Percentiles rank a stretch among this genome's conserved stretches.
Conservation (phyloP, 306 rosid species). For the Sphenostylis stenocarpa region DNA sequence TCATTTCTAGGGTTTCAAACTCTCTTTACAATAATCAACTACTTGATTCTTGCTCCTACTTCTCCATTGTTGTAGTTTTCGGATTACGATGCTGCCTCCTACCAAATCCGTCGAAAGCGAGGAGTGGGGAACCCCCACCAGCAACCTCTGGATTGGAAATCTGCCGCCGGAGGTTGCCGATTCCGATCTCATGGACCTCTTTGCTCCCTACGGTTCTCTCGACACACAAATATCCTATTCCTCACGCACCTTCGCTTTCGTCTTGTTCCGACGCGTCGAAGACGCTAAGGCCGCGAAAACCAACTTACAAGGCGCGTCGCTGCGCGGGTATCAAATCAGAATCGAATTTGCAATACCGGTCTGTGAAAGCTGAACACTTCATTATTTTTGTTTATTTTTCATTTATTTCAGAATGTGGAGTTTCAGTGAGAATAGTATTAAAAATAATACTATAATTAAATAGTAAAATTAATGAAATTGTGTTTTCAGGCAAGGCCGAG, state of each 20-base stretch:
- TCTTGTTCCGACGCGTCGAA: conserved; percentile 59
- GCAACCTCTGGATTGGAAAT: conserved; percentile 81
- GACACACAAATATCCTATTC: conserved; percentile 72
- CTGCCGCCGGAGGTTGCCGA: conserved; percentile 60
- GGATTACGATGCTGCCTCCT: neutral
- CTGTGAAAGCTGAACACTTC: conserved; percentile 31
- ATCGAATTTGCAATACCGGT: conserved; percentile 94
- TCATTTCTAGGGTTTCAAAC: neutral
- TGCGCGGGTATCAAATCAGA: conserved; percentile 57
- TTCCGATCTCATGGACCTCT: conserved; percentile 61
- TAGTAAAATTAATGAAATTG: neutral
- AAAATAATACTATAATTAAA: neutral
- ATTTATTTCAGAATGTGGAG: neutral
- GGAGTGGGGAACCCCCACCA: conserved; percentile 54
- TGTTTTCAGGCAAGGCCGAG: conserved; percentile 68
- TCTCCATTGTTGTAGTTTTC: neutral
- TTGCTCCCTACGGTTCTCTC: conserved; percentile 63
- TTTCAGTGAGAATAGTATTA: neutral
- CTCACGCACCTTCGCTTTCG: conserved; percentile 52
- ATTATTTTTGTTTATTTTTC: too few relatives aligned
- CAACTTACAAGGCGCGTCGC: conserved; percentile 54
- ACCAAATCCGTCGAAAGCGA: conserved; percentile 29
- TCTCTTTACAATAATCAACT: neutral
- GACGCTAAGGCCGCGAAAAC: conserved; percentile 82
- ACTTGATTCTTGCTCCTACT: neutral